Conservation (phyloP, 305 asterid species). For the Fraxinus velutina region DNA sequence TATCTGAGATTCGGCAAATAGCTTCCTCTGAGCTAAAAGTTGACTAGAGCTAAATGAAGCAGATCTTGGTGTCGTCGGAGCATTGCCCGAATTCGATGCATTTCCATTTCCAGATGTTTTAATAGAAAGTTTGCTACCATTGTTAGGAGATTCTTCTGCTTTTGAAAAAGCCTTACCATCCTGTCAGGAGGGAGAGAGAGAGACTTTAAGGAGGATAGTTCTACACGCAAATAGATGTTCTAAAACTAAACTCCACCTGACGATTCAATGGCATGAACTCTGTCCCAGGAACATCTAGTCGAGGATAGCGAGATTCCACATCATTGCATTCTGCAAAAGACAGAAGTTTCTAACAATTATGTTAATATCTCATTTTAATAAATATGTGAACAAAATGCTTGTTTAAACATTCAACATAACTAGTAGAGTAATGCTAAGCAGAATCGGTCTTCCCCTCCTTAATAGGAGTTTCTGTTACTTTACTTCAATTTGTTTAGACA, state of each 20-base stretch:
- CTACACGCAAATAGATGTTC: background rate
- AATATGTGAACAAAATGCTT: conserved; percentile 8
- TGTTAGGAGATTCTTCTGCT: conserved; percentile 30
- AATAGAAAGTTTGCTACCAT: conserved; percentile 27
- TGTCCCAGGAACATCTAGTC: conserved; percentile 66
- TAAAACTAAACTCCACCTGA: conserved; percentile 45
- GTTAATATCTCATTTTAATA: background rate
- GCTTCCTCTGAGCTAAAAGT: conserved; percentile 68
- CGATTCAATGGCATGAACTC: conserved; percentile 60
- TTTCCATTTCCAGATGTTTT: conserved; percentile 50
- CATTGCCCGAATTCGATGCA: conserved; percentile 36
- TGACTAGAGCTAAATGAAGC: conserved; percentile 56
- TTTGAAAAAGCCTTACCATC: conserved; percentile 42
- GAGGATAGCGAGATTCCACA: conserved; percentile 78
- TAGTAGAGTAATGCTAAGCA: background rate
- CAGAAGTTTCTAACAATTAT: background rate
- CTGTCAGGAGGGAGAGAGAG: conserved; percentile 34
- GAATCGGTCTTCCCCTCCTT: background rate
- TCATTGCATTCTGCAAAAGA: conserved; percentile 55
- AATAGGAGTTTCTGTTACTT: background rate
- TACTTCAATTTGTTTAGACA: background rate
- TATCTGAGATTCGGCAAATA: conserved; percentile 72
- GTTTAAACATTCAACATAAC: background rate
- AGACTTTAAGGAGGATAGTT: background rate
- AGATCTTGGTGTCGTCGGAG: conserved; percentile 46